Base-by-base conservation (phyloP, 495 filamentous ascomycete genomes). In the Apiosordaria backusii region DNA sequence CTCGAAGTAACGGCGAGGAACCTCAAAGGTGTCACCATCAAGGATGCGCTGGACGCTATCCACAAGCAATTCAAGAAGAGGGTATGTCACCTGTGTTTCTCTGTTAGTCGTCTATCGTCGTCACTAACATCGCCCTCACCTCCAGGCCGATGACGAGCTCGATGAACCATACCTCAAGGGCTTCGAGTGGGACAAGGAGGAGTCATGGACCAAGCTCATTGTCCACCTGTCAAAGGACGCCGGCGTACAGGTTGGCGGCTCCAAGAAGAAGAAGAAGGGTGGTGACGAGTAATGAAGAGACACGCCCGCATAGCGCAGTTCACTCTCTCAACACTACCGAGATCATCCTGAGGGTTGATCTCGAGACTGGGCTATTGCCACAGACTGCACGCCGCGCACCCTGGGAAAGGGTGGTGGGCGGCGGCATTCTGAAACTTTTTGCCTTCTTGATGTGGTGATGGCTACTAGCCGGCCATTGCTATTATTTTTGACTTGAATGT, bases 21-120 rank as follows among this genome's bases (percentile, higher is more conserved):
- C 77, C 77, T 90, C 66, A 93, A 94, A 76, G 93, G 93, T 45
- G 92, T 97, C 68, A 97, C 93, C 50, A 91, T 97, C 82, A 96
- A 96, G 81, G 93, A 97, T 78, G 93, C 92, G 63, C 75, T 96
- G 74, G 92, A 96, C 77, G 93, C 90, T 70, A 97, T 97, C 81
- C 82, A 95, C 84, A 96, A 96, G 82, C 86, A 90, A 69, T 95
- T 88, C 84, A 94, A 93, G 84, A 97, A 96, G 87, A 88, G 92
- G 88, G 93, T 91, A 80, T 15, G 67, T 69, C 65, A 40, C 54
- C 27, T 24, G 45, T 45, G n/a, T 45, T 67, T 55, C 19, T 29
- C 15, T n/a, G 53, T 55, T 21, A 55, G 53, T n/a, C 6, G n/a
- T 3, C 10, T 45, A 45, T 45, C 35, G 2, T 1, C 35, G 35